Conservation (phyloP, 495 filamentous ascomycete species). For the Tetracladium marchalianum region DNA sequence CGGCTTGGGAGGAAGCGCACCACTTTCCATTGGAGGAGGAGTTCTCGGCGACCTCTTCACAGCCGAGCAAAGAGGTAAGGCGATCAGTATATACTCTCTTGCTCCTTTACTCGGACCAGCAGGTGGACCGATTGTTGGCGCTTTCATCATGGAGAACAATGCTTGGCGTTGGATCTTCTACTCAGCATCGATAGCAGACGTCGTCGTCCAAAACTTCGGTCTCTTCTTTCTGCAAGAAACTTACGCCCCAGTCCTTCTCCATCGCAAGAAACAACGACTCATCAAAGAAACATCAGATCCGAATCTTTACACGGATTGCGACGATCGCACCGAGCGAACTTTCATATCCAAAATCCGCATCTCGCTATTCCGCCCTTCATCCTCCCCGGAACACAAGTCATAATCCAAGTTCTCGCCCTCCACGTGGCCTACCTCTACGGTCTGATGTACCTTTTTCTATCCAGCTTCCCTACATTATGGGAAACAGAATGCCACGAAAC, state of each 20-base stretch:
- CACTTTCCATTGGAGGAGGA: conserved; percentile 45
- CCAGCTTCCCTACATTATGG: conserved; percentile 60
- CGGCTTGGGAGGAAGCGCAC: conserved; percentile 43
- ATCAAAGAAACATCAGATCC: conserved; percentile 55
- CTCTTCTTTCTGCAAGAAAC: conserved; percentile 63
- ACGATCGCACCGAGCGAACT: conserved; percentile 38
- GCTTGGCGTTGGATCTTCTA: conserved; percentile 67
- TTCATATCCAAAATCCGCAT: conserved; percentile 30
- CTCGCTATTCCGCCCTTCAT: conserved; percentile 49
- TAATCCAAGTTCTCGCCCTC: conserved; percentile 47
- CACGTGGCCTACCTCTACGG: conserved; percentile 67
- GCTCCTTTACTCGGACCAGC: conserved; percentile 59
- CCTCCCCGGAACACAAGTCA: conserved; percentile 49
- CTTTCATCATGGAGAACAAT: conserved; percentile 57
- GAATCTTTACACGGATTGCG: conserved; percentile 49
- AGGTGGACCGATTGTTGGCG: conserved; percentile 52
- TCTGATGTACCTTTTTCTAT: conserved; percentile 61
- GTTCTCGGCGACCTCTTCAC: conserved; percentile 53
- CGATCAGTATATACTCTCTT: conserved; percentile 54
- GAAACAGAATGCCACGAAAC: conserved; percentile 48
- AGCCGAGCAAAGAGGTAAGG: conserved; percentile 54
- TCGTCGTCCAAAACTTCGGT: conserved; percentile 49
- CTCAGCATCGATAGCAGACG: conserved; percentile 51
- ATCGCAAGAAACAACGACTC: conserved; percentile 43
- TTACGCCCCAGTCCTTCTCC: conserved; percentile 54